Evolutionary conservation across 108 stramenopile species (phyloP).

Genomic region (Parietichytrium sp.): DNA sequence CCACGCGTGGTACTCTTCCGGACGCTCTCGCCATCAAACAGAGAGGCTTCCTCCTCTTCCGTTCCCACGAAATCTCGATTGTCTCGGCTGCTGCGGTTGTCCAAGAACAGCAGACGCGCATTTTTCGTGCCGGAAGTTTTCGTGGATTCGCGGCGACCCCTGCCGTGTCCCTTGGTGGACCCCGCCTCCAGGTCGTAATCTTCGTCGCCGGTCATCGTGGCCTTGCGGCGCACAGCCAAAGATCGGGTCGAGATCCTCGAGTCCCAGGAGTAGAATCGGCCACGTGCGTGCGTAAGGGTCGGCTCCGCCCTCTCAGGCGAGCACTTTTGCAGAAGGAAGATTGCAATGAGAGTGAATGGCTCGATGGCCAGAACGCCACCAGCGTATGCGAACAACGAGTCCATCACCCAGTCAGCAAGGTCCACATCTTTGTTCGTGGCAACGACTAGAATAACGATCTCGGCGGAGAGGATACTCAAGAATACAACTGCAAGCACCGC

Average conservation of each 20-base stretch:
- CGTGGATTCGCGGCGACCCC: neutral
- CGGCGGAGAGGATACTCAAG: neutral
- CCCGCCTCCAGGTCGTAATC: neutral
- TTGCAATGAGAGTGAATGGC: neutral
- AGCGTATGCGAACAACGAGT: neutral
- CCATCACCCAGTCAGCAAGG: neutral
- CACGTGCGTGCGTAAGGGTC: neutral
- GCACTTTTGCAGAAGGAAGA: slow-evolving; percentile 6
- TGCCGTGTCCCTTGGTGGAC: neutral
- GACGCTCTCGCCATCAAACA: neutral
- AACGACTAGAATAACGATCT: neutral
- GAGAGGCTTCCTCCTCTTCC: neutral
- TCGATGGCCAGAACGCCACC: neutral
- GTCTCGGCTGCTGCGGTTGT: neutral
- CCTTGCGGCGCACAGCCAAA: neutral
- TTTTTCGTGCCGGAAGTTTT: neutral
- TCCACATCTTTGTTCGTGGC: neutral
- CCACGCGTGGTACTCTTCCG: neutral
- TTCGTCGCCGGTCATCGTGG: neutral
- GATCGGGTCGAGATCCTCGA: slow-evolving; percentile 12
- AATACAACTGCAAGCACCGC: neutral
- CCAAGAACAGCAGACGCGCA: neutral
- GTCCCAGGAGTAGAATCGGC: neutral
- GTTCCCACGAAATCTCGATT: neutral
- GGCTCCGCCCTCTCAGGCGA: neutral